These are phyloP conservation scores for Phialophora chinensis DNA, from an alignment of 2,329 filamentous ascomycete genomes.

Conservation along the genomic window DNA sequence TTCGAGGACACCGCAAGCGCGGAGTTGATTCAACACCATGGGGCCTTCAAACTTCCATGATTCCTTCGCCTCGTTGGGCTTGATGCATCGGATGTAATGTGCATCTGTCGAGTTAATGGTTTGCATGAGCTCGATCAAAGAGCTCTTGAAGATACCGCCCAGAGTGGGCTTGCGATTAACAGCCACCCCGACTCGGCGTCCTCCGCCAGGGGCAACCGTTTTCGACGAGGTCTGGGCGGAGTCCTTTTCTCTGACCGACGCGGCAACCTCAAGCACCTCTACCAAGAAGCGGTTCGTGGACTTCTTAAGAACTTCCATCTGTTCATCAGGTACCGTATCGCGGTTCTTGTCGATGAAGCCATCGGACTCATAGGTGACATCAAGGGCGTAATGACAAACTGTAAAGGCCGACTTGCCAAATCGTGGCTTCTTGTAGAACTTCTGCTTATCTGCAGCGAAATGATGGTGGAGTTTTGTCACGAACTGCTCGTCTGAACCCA, in stretches of 20 bases:
- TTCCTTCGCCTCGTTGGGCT: slow-evolving; percentile 95
- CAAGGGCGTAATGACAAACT: slow-evolving; percentile 96
- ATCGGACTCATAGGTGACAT: slow-evolving; percentile 98
- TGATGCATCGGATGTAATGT: slow-evolving; percentile 98
- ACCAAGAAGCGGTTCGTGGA: slow-evolving; percentile 85
- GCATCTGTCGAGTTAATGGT: slow-evolving; percentile 98
- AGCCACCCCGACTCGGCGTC: slow-evolving; percentile 86
- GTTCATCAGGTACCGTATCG: slow-evolving; percentile 97
- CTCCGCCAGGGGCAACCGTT: slow-evolving; percentile 67
- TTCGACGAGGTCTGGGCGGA: slow-evolving; percentile 71
- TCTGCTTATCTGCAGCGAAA: slow-evolving; percentile 86
- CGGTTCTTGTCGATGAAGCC: slow-evolving; percentile 99
- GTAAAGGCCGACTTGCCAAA: slow-evolving; percentile 98
- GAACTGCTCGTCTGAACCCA: slow-evolving; percentile 97
- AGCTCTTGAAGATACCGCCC: slow-evolving; percentile 98
- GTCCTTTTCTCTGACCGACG: slow-evolving; percentile 89
- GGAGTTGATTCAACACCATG: slow-evolving; percentile 96
- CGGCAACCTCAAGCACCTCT: slow-evolving; percentile 82
- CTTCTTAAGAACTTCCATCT: slow-evolving; percentile 87
- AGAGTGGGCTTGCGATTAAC: slow-evolving; percentile 96
- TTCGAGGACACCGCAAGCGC: slow-evolving; percentile 97
- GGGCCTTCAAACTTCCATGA: slow-evolving; percentile 98
- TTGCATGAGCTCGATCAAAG: slow-evolving; percentile 94
- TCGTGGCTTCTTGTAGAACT: slow-evolving; percentile 97
- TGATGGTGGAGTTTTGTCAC: slow-evolving; percentile 96